Evolutionary conservation across 805 yeast genomes (phyloP), one percentile per base, ranked within the genome.

Genomic region (Starmerella floricola): DNA sequence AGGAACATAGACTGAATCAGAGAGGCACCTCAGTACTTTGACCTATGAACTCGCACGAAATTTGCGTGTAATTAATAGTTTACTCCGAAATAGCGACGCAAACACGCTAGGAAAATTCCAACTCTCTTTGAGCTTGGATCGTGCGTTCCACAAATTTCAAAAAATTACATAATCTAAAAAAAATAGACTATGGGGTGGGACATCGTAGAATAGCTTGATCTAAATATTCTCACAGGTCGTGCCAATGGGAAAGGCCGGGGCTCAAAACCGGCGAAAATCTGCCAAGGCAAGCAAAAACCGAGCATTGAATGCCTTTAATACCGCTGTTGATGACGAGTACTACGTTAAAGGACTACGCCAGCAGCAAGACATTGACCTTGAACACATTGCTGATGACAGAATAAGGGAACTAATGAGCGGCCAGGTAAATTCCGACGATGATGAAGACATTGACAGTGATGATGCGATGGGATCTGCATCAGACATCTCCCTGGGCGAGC

Each of bases 401-500:
- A 44, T 49, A 40, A 46, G 46, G 15, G 55, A 55, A 21, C 46
- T 52, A 11, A 42, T 51, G 21, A 49, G 50, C 31, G 63, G 58
- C 23, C 55, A 52, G 8, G 66, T 58, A 19, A 48, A 50, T 23
- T 41, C 52, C 8, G 64, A 60, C 10, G 65, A 61, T 32, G 68
- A 60, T 23, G 64, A 61, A 18, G 66, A 81, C 46, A 65, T 81
- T 35, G 84, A 79, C 53, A 83, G 94, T 1, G 95, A 86, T 59
- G 95, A 81, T 53, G 95, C 94, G 0, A 62, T 83, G 45, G 94
- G 91, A 0, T 78, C 91, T 0, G 93, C 73, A 51, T 74, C 70
- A 45, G 83, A 76, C 42, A 79, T 74, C 55, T 74, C 78, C 49
- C 76, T 85, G 26, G 56, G 59, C 23, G 59, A 58, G 23, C 63